Evolutionary conservation across 2,329 filamentous ascomycete genomes (phyloP), one percentile per base, ranked within the genome.

Genomic region (Pseudogymnoascus sp.): DNA sequence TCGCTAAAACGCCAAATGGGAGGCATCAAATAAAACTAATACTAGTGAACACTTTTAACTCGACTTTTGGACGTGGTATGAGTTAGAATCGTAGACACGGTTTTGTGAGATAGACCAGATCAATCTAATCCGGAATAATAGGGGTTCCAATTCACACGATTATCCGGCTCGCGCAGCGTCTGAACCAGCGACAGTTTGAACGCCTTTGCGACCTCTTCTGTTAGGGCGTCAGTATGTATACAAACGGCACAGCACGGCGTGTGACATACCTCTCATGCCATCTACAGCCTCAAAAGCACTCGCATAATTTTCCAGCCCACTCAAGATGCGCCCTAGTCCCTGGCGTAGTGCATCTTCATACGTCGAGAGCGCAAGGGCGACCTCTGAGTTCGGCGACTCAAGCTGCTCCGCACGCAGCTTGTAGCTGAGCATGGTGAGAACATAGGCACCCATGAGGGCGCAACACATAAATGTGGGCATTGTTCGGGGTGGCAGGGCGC

Each of bases 381-480:
- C 25, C 27, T 59, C 58, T 7, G 58, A 39, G n/a, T 59, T 59
- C 1, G 38, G 35, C 8, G 21, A 41, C 33, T 39, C 17, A 9
- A 39, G 9, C 5, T 55, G 48, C 15, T 15, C 48, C 2, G 12
- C 13, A 2, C 48, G 48, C 10, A 55, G 29, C 27, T 55, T 55
- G 48, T 55, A 66, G 3, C 15, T 55, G 25, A 73, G 63, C 71
- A 74, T 73, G 13, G 73, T 66, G 60, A 74, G 67, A 1, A 70
- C 71, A 44, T 74, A 74, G n/a, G 68, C 69, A 21, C 65, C 65
- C 58, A 73, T 72, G 69, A 73, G 72, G 5, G 71, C 72, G 62
- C 72, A 74, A 62, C 72, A 74, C 8, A 72, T 71, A 61, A 73
- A 73, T 1, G 70, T 65, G 2, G 72, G 72, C 51, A 74, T 69